Conservation (phyloP, 768 basidiomycete species). For the Suillus americanus region DNA sequence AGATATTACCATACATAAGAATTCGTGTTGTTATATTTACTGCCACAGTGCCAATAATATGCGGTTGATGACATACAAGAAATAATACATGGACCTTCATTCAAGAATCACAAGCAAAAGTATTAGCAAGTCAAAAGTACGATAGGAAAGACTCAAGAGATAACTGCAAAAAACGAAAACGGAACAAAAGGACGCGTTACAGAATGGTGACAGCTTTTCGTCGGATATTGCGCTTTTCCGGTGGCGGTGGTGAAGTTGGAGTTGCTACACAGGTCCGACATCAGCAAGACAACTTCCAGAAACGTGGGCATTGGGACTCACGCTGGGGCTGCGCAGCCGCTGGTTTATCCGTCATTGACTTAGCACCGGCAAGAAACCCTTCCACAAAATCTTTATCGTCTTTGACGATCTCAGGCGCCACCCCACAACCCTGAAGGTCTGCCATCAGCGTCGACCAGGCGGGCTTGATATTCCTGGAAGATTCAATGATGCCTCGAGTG, state of each 20-base stretch:
- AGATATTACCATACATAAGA: constrained; percentile 5
- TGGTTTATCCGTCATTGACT: constrained; percentile 2
- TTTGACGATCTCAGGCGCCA: constrained; percentile 29
- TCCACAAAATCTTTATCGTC: constrained; percentile 37
- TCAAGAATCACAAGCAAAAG: neutral
- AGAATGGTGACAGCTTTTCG: constrained; percentile 28
- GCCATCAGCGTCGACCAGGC: constrained; percentile 50
- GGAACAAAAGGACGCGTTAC: constrained; percentile 7
- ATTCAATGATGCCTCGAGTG: constrained; percentile 49
- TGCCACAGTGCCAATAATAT: constrained; percentile 4
- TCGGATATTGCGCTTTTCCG: constrained; percentile 29
- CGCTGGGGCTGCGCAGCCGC: neutral
- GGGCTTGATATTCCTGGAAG: constrained; percentile 51
- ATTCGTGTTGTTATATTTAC: constrained; percentile 7
- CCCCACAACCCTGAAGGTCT: constrained; percentile 42
- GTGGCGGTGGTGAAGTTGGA: constrained; percentile 9
- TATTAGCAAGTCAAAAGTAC: constrained; percentile 4
- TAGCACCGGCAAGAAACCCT: constrained; percentile 22
- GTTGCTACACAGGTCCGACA: neutral
- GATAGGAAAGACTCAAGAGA: constrained; percentile 1
- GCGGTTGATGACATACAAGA: neutral
- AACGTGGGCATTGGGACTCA: constrained; percentile 6
- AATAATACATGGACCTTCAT: constrained; percentile 3
- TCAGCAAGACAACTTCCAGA: neutral
- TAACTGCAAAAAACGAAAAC: too few relatives aligned